A percentile compares a stretch with the other conserved stretches of the same genome.
phyloP scores from a whole-genome alignment of 768 basidiomycete species.

The Pleurotus cornucopiae region DNA sequence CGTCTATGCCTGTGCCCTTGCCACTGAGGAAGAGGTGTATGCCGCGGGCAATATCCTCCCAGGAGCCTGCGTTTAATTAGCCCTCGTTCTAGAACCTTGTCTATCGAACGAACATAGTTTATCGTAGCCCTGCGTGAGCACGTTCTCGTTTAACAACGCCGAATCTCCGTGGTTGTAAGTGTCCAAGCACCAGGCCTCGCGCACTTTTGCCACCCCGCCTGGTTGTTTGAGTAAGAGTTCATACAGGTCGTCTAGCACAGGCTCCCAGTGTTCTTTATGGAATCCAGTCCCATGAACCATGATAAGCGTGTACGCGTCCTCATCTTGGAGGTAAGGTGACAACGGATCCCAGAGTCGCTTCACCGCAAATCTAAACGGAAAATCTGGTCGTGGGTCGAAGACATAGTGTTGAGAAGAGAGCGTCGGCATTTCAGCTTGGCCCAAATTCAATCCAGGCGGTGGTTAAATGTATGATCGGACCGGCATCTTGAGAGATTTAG shows the following conservation, averaged over 20 bases:
- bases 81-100: background rate
- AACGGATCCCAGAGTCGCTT: conserved; percentile 45
- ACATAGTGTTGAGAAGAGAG: conserved; percentile 27
- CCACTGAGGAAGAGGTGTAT: conserved; percentile 46
- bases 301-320: conserved; percentile 40
- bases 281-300: conserved; percentile 52
- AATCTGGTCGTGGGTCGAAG: conserved; percentile 51
- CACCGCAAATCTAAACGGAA: conserved; percentile 42
- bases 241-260: conserved; percentile 44
- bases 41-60: conserved; percentile 49
- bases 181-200: conserved; percentile 49
- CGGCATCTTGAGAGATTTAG: background rate
- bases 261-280: conserved; percentile 60
- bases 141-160: conserved; percentile 41
- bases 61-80: conserved; percentile 30
- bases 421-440: conserved; percentile 3
- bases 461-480: background rate
- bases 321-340: conserved; percentile 28
- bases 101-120: conserved; percentile 32
- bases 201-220: conserved; percentile 25
- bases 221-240: conserved; percentile 16
- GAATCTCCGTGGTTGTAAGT: conserved; percentile 55
- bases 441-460: background rate
- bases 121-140: conserved; percentile 35
- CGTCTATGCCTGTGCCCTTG: conserved; percentile 40